Conservation (phyloP, 2,329 filamentous ascomycete genomes). For the Colletotrichum cordylinicola region DNA sequence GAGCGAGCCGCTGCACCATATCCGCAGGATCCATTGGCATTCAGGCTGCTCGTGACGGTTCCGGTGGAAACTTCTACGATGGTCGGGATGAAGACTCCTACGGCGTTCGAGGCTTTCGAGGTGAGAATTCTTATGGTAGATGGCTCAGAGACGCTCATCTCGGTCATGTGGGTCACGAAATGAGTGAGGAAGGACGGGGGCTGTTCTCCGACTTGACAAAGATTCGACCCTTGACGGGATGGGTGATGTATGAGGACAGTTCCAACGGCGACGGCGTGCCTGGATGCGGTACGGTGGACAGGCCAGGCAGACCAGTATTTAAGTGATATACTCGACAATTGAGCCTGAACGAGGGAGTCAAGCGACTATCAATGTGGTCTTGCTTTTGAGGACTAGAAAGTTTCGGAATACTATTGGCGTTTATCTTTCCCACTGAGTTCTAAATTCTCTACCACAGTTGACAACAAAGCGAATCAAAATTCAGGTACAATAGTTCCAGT, state of each 20-base stretch:
- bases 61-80: background rate
- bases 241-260: background rate
- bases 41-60: background rate
- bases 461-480: background rate
- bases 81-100: background rate
- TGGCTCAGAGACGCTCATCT: rapidly evolving
- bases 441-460: background rate
- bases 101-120: background rate
- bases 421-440: rapidly evolving
- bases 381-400: background rate
- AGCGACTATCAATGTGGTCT: background rate
- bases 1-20: background rate
- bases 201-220: background rate
- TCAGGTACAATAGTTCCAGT: background rate
- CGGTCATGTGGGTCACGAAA: rapidly evolving
- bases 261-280: background rate
- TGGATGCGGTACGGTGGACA: background rate
- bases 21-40: background rate
- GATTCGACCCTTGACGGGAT: background rate
- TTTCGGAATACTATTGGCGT: background rate
- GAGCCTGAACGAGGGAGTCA: background rate
- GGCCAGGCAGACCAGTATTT: rapidly evolving
- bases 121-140: background rate
- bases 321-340: background rate
- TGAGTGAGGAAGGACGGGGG: rapidly evolving